Percentiles rank a stretch among this genome's conserved stretches.
These are phyloP conservation scores for Barnettozyma hawaiiensis DNA, from an alignment of 1,139 yeast species.

Conservation along the genomic window DNA sequence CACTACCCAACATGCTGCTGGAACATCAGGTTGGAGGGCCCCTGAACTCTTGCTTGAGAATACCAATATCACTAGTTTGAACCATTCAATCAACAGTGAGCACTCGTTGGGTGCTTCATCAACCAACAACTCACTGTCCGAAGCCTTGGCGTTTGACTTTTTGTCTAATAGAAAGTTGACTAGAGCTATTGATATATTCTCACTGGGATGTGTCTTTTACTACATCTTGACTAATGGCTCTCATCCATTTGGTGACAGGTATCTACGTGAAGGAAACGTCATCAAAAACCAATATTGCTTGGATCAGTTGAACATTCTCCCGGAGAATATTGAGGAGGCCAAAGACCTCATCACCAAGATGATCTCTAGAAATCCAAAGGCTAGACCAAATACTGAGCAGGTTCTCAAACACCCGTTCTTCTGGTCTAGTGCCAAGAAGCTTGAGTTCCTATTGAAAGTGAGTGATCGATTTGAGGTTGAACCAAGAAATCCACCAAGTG, in stretches of 20 bases:
- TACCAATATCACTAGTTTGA: slow-evolving; percentile 13
- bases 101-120: slow-evolving; percentile 21
- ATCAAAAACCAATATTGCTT: slow-evolving; percentile 65
- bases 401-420: slow-evolving; percentile 83
- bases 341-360: slow-evolving; percentile 64
- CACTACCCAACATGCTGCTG: slow-evolving; percentile 89
- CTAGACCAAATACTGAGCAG: slow-evolving; percentile 65
- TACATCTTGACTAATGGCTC: slow-evolving; percentile 77
- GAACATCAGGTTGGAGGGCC: slow-evolving; percentile 98
- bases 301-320: slow-evolving; percentile 34
- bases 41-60: slow-evolving; percentile 70
- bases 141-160: slow-evolving; percentile 33
- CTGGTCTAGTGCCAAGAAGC: slow-evolving; percentile 71
- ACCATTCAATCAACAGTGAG: slow-evolving; percentile 18
- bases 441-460: slow-evolving; percentile 77
- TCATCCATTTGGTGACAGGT: slow-evolving; percentile 95
- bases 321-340: slow-evolving; percentile 55
- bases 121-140: slow-evolving; percentile 23
- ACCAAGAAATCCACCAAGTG: slow-evolving; percentile 80
- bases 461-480: slow-evolving; percentile 91
- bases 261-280: slow-evolving; percentile 82
- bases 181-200: slow-evolving; percentile 87
- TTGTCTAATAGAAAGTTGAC: slow-evolving; percentile 60
- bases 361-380: slow-evolving; percentile 62
- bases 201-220: slow-evolving; percentile 90